phyloP scores from a whole-genome alignment of 306 rosid species.

The Echinosophora koreensis region DNA sequence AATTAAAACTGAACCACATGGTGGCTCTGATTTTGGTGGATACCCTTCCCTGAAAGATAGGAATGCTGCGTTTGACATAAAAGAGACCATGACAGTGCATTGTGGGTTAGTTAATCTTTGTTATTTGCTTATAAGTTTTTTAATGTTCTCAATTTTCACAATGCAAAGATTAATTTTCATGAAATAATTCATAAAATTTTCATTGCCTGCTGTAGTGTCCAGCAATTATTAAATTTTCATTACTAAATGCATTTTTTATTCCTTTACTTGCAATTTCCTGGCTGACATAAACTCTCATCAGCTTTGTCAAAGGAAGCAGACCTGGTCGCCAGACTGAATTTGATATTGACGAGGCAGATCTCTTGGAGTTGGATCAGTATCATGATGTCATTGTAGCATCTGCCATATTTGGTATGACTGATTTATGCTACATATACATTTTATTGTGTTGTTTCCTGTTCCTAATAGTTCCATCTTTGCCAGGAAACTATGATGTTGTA shows the following conservation, averaged over 20 bases:
- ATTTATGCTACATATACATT: conserved; percentile 15
- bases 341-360: conserved; percentile 90
- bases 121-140: neutral
- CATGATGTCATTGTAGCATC: conserved; percentile 97
- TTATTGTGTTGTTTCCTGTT: conserved; percentile 39
- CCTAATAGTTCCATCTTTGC: conserved; percentile 51
- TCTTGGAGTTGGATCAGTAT: conserved; percentile 79
- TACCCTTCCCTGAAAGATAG: conserved; percentile 82
- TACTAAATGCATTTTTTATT: conserved; percentile 36
- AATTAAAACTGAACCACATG: conserved; percentile 62
- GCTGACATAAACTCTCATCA: conserved; percentile 52
- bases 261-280: conserved; percentile 39
- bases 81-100: conserved; percentile 83
- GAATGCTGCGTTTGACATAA: conserved; percentile 81
- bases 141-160: neutral
- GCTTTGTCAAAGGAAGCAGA: conserved; percentile 90
- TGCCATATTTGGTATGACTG: conserved; percentile 80
- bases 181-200: conserved; percentile 18
- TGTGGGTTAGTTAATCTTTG: conserved; percentile 82
- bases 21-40: conserved; percentile 97
- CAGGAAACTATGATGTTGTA: conserved; percentile 93
- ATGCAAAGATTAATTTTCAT: conserved; percentile 25
- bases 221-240: neutral
- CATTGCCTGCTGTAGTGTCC: conserved; percentile 20
- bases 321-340: conserved; percentile 90